These are phyloP conservation scores for Crucibulum laeve DNA, from an alignment of 768 basidiomycete species.

Conservation along the genomic window DNA sequence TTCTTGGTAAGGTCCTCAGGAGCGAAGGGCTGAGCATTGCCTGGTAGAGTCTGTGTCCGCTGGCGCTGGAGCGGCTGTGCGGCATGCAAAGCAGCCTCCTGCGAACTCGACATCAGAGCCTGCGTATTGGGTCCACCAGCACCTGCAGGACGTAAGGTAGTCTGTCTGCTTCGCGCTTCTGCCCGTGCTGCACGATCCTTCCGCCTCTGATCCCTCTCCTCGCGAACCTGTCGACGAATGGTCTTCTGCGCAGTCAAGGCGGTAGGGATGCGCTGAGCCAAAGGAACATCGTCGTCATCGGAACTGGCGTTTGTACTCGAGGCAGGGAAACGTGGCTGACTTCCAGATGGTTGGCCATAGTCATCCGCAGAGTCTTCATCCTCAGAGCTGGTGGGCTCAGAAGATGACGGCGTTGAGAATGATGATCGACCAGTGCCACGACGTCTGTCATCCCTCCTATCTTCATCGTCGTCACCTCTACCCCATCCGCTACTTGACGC, in stretches of 20 bases:
- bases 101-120: slow-evolving; percentile 23
- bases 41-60: slow-evolving; percentile 41
- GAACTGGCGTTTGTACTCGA: slow-evolving; percentile 7
- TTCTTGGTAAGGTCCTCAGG: slow-evolving; percentile 57
- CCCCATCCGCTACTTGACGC: slow-evolving; percentile 1
- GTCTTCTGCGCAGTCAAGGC: slow-evolving; percentile 80
- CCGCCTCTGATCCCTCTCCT: slow-evolving; percentile 60
- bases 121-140: slow-evolving; percentile 15
- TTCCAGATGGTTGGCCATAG: background rate
- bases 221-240: slow-evolving; percentile 66
- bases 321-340: background rate
- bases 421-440: slow-evolving; percentile 20
- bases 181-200: slow-evolving; percentile 36
- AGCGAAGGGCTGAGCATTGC: slow-evolving; percentile 37
- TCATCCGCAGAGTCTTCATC: slow-evolving; percentile 8
- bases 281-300: slow-evolving; percentile 77
- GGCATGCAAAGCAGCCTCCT: slow-evolving; percentile 34
- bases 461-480: slow-evolving; percentile 32
- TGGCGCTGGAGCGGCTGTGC: slow-evolving; percentile 25
- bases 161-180: slow-evolving; percentile 20
- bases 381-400: background rate
- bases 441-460: slow-evolving; percentile 30
- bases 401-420: slow-evolving; percentile 21
- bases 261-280: slow-evolving; percentile 79
- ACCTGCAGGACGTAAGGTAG: slow-evolving; percentile 32